These are phyloP conservation scores for Aspergillus sclerotiicarbonarius DNA, from an alignment of 495 filamentous ascomycete genomes.

Conservation along the genomic window DNA sequence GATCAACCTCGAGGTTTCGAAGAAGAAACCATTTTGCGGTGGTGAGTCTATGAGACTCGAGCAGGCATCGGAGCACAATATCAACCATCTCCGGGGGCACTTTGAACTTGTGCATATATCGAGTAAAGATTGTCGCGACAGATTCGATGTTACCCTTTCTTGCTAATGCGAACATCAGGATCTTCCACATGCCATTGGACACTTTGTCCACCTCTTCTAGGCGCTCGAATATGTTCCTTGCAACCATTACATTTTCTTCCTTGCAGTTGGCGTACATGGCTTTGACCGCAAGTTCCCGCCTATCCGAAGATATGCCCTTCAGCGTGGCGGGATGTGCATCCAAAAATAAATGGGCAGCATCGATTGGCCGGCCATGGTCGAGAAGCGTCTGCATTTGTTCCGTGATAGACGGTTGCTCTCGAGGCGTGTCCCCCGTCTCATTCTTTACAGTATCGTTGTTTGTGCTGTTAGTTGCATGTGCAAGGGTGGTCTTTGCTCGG, in stretches of 20 bases:
- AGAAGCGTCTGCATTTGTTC: conserved; percentile 20
- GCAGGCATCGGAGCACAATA: conserved; percentile 37
- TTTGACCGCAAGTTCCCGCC: conserved; percentile 30
- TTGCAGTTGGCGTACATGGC: conserved; percentile 40
- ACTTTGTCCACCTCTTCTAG: conserved; percentile 35
- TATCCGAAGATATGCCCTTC: conserved; percentile 27
- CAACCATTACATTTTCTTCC: conserved; percentile 40
- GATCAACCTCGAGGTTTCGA: conserved; percentile 30
- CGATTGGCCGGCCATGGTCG: conserved; percentile 26
- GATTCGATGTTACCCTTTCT: conserved; percentile 43
- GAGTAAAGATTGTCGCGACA: conserved; percentile 32
- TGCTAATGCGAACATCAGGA: conserved; percentile 39
- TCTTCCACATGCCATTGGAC: conserved; percentile 38
- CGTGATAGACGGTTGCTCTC: not conserved
- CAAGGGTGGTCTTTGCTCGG: not conserved
- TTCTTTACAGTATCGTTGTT: not conserved
- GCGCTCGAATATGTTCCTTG: conserved; percentile 37
- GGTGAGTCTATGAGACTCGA: conserved; percentile 41
- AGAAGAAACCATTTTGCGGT: conserved; percentile 38
- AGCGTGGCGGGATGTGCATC: conserved; percentile 20
- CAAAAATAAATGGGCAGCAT: conserved; percentile 42
- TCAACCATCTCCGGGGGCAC: conserved; percentile 36
- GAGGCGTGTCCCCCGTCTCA: not conserved
- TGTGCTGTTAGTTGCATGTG: not conserved
- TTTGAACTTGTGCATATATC: conserved; percentile 25